These are phyloP conservation scores for Fonsecaea pedrosoi DNA, from an alignment of 2,329 filamentous ascomycete genomes.

Conservation along the genomic window DNA sequence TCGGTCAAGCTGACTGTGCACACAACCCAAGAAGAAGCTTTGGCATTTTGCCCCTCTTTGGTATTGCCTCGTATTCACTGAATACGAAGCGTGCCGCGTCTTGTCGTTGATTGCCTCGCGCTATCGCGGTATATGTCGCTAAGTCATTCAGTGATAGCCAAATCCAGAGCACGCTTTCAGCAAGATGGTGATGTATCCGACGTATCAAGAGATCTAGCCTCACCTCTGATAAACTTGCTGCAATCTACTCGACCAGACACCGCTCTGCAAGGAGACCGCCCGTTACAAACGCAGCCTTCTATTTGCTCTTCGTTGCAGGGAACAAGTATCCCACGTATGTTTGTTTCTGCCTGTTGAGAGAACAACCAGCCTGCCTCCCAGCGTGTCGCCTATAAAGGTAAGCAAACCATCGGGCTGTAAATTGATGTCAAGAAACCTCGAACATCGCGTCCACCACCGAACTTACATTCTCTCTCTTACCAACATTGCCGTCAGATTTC, in stretches of 20 bases:
- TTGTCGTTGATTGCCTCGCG: not conserved
- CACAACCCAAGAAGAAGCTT: not conserved
- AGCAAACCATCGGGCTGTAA: not conserved
- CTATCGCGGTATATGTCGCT: not conserved
- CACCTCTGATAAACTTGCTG: not conserved
- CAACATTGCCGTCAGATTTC: not conserved
- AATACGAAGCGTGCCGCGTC: slow-evolving; percentile 11
- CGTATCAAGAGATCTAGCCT: not conserved
- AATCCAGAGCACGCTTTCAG: not conserved
- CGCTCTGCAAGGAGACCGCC: not conserved
- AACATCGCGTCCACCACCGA: not conserved
- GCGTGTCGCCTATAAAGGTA: not conserved
- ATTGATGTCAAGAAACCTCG: not conserved
- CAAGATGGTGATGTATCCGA: not conserved
- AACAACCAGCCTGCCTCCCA: not conserved
- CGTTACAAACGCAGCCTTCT: not conserved
- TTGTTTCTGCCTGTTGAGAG: not conserved
- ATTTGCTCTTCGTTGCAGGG: not conserved
- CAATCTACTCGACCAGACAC: not conserved
- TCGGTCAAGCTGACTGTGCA: slow-evolving; percentile 12
- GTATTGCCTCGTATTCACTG: slow-evolving; percentile 15
- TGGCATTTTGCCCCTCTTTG: slow-evolving; percentile 3
- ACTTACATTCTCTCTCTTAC: not conserved
- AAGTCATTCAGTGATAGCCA: slow-evolving; percentile 1
- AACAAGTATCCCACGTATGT: not conserved